Base-by-base conservation (phyloP, 2,329 filamentous ascomycete genomes). In the Rutstroemia sp. region DNA sequence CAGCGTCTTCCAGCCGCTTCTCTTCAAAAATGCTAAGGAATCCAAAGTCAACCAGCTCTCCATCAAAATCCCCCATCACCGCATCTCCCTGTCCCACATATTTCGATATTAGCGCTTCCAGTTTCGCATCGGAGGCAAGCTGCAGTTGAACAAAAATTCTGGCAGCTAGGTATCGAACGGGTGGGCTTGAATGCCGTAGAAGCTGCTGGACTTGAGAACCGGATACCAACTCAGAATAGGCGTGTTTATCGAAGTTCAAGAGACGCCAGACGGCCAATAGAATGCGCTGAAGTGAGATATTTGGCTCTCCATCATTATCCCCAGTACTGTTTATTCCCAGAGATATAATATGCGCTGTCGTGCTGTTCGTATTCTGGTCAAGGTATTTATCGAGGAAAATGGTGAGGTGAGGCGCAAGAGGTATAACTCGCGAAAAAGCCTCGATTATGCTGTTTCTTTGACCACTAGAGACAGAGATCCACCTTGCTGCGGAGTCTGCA, bases 401-500 rank as follows among this genome's bases (percentile, higher is more conserved):
- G 53, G 86, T 83, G 45, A 97, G 77, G 68, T 92, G 83, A 51
- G 90, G 88, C 62, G 88, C 88, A 75, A 94, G 86, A 17, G 90
- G 89, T 64, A 96, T 71, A 60, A 96, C 78, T 66, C 88, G 81
- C 59, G 88, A 87, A 73, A 96, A 88, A 34, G 88, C 86, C 56
- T 85, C 79, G 61, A 92, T 78, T 52, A 86, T 72, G 55, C 65
- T 71, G 57, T 58, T 58, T 41, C 60, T 59, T 50, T 68, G 64
- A 14, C 44, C 23, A 27, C 56, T 16, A 8, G 23, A 23, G n/a
- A 21, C 70, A 66, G 77, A 75, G 46, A 87, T 76, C 90, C 90
- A 95, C 75, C 87, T 78, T 60, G 90, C 87, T 71, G 87, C 89
- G 50, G 95, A 77, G 71, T 96, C 92, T 64, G 89, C 82, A 66